Base-by-base conservation (phyloP, 164 flowering plant species). In the Brasenia schreberi region DNA sequence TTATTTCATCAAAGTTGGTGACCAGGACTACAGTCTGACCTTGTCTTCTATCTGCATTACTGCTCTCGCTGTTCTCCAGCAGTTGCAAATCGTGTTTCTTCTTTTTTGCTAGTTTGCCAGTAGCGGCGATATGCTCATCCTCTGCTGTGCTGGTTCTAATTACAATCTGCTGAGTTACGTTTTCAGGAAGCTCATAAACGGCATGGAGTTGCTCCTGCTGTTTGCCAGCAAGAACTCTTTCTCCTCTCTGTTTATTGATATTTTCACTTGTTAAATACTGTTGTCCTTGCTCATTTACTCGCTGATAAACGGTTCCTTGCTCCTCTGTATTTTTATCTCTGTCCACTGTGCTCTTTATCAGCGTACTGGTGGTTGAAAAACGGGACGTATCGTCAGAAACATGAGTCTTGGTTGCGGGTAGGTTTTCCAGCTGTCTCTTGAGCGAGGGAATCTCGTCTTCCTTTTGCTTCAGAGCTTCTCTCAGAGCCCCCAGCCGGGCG, bases 381-480 rank as follows among this genome's bases (percentile, higher is more conserved):
- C 16, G 1, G 16, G 12, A 14, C 5, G 56, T 49, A 49, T 3
- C 56, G 16, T 9, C 12, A 9, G 56, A 49, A 49, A 49, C 56
- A 49, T 5, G 10, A 3, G 14, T 9, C 56, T 49, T 9, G 56
- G 16, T 9, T 9, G 56, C 4, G 4, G 56, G 9, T 9, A 3
- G 56, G 16, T 49, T 49, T 49, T 14, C 56, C 10, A 5, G 10
- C 4, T 7, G 53, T 9, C 9, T 12, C 33, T 61, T 61, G 33
- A 61, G 19, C 33, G 9, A 0, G 18, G 2, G 63, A 18, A 18
- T 23, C 33, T 61, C 33, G 12, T 18, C 63, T 18, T 61, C 33
- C 63, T 61, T 61, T n/a, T 61, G 63, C 63, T 61, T 61, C 23
- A 61, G 63, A 11, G 19, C 10, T 23, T 61, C 63, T n/a, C 18